phyloP scores from a whole-genome alignment of 257 asterid genomes.

The Capsicum rhomboideum region DNA sequence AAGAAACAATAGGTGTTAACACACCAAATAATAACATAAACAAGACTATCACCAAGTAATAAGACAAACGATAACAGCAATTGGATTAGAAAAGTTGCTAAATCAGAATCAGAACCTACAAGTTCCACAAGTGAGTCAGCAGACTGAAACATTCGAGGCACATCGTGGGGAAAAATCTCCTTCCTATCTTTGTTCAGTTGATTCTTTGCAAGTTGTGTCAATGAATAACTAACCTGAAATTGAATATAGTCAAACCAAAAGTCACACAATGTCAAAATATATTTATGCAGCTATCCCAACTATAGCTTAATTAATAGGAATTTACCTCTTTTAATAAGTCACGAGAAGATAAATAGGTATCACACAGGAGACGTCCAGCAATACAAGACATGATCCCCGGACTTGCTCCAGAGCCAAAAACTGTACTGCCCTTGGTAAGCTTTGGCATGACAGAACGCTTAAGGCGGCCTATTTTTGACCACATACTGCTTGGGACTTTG shows the following conservation, averaged over 20 bases:
- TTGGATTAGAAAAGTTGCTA: neutral
- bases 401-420: conserved; percentile 92
- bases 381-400: conserved; percentile 80
- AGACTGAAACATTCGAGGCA: conserved; percentile 72
- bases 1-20: too few species aligned
- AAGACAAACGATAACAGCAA: too few species aligned
- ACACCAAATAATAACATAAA: too few species aligned
- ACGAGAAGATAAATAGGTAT: conserved; percentile 76
- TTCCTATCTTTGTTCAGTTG: conserved; percentile 75
- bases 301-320: conserved; percentile 3
- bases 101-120: conserved; percentile 38
- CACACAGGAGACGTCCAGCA: conserved; percentile 97
- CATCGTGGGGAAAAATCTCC: conserved; percentile 80
- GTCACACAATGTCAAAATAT: conserved; percentile 9
- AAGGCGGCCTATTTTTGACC: conserved; percentile 98
- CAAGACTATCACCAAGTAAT: too few species aligned
- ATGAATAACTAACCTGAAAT: conserved; percentile 87
- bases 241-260: conserved; percentile 3
- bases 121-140: conserved; percentile 71
- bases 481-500: conserved; percentile 63
- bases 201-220: conserved; percentile 80
- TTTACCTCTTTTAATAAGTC: conserved; percentile 90
- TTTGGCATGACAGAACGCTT: conserved; percentile 87
- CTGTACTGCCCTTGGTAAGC: conserved; percentile 69
- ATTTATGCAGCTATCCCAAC: neutral